Base-by-base conservation (phyloP, 768 basidiomycete species). In the Auricularia sp. region DNA sequence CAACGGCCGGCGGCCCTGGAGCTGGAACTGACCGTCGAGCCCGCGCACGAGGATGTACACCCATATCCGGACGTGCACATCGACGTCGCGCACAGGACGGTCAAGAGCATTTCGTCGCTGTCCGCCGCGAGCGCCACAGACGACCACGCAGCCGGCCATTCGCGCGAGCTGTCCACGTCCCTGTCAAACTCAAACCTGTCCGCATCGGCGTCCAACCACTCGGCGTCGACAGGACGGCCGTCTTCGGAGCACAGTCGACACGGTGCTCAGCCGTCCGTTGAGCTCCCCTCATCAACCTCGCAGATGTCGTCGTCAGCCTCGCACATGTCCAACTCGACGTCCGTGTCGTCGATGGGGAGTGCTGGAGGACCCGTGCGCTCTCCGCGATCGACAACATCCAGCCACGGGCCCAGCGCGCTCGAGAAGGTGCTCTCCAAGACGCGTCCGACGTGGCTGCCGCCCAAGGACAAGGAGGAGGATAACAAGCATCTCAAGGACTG, bases 401-500 rank as follows among this genome's bases (percentile, higher is more conserved):
- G 62, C 56, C 35, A 62, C 63, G 88, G 89, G 21, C 89, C 89
- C 10, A 90, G 87, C 69, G 73, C 77, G 3, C 80, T 95, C 58
- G 89, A 94, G 71, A 89, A 86, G 74, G 86, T 92, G 39, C 77
- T 89, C 62, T 92, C 89, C 74, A 88, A 84, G 74, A 96, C 94
- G 0, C 79, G 94, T n/a, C 94, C 90, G 18, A 75, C 81, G 3
- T 88, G 87, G 72, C 78, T 95, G n/a, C 94, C 94, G 29, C 93
- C 93, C 5, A 96, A 96, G 72, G 77, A 75, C 61, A 82, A 81
- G 35, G 72, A 82, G 65, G 93, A 96, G 74, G 93, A 95, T 71
- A 75, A 80, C 61, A 94, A 88, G 69, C 94, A 96, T 75, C 79
- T 92, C 72, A 83, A 86, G 3, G 89, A 89, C 71, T 94, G 93